phyloP scores from a whole-genome alignment of 805 yeast genomes.

The Suhomyces sp. region DNA sequence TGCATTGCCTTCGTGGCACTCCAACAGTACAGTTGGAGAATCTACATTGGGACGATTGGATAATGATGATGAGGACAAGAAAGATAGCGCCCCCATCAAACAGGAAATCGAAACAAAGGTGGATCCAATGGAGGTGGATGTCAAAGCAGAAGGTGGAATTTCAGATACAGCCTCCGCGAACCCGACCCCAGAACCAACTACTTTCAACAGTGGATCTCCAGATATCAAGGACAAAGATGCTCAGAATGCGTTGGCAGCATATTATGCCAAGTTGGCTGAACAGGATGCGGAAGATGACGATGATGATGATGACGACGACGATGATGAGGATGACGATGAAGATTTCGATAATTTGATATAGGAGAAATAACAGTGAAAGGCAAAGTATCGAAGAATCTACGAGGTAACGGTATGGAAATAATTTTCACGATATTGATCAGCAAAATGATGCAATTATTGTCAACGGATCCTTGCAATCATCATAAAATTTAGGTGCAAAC shows the following conservation, averaged over 20 bases:
- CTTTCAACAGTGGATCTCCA: conserved; percentile 1
- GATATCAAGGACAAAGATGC: conserved; percentile 57
- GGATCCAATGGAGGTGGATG: conserved; percentile 6
- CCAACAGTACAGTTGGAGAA: conserved; percentile 83
- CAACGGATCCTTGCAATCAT: too few species aligned
- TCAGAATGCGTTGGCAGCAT: conserved; percentile 64
- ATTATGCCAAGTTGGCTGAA: conserved; percentile 74
- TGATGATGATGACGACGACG: conserved; percentile 53
- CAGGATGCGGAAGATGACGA: conserved; percentile 63
- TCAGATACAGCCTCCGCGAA: conserved; percentile 1
- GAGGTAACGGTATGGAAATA: too few species aligned
- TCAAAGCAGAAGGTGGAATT: conserved; percentile 8
- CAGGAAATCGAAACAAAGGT: conserved; percentile 8
- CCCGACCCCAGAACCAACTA: conserved; percentile 1
- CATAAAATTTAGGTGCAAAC: too few species aligned
- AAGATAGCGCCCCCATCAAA: conserved; percentile 17
- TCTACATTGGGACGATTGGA: conserved; percentile 55
- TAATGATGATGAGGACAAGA: conserved; percentile 42
- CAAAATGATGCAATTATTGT: too few species aligned
- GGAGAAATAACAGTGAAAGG: too few species aligned
- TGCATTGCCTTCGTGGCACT: conserved; percentile 96
- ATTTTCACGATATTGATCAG: too few species aligned
- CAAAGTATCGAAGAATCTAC: too few species aligned
- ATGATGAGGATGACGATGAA: conserved; percentile 25
- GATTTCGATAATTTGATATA: conserved; percentile 31